Percentiles rank a stretch among this genome's conserved stretches.
These are phyloP conservation scores for Ascoidea tarda DNA, from an alignment of 805 yeast genomes.

Conservation along the genomic window DNA sequence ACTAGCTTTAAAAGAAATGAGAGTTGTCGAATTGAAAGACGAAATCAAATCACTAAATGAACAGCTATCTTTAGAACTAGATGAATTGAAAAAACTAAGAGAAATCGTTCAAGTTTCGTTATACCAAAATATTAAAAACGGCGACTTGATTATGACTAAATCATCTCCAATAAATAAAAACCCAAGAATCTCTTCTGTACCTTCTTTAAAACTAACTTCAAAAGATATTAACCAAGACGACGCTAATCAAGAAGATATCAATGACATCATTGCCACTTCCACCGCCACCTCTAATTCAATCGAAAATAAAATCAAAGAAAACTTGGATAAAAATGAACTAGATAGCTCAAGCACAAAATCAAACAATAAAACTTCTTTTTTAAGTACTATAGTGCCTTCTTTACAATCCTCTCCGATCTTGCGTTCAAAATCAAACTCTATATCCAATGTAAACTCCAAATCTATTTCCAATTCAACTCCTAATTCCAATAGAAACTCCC, in stretches of 20 bases:
- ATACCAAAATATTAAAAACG: slow-evolving; percentile 2
- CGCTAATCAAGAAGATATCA: neutral
- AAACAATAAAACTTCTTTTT: no score
- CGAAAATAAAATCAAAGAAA: neutral
- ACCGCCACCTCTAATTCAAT: neutral
- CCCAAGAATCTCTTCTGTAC: neutral
- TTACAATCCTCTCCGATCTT: no score
- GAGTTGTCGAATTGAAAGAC: slow-evolving; percentile 8
- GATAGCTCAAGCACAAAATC: no score
- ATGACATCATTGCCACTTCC: neutral
- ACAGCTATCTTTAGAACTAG: slow-evolving; percentile 3
- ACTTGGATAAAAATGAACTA: no score
- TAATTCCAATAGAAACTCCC: no score
- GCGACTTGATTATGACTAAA: neutral
- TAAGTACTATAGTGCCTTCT: no score
- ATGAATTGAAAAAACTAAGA: slow-evolving; percentile 6
- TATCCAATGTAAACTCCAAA: no score
- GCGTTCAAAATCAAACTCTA: no score
- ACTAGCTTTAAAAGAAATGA: slow-evolving; percentile 10
- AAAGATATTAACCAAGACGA: neutral
- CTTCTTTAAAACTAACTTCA: slow-evolving; percentile 1
- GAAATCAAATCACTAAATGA: slow-evolving; percentile 4
- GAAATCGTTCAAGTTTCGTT: slow-evolving; percentile 6
- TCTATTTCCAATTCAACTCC: no score
- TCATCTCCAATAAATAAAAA: neutral